Base-by-base conservation (phyloP, 2,329 filamentous ascomycete genomes). In the Cladosporium sp. region DNA sequence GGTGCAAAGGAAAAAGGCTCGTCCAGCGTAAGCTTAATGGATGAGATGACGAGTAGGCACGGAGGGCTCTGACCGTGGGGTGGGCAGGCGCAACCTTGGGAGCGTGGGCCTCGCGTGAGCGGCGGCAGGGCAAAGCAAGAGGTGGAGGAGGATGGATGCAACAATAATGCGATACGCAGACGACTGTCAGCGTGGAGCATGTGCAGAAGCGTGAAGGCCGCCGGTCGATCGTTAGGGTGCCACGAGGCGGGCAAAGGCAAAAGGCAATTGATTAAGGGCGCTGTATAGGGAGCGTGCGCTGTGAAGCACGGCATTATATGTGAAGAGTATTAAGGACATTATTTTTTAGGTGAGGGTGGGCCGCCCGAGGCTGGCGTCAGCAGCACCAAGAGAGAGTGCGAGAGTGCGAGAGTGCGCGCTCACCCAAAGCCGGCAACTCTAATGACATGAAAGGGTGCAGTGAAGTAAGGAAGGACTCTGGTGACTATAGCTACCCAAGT, bases 1-100 rank as follows among this genome's bases (percentile, higher is more conserved):
- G 32, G 32, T 36, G 13, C 45, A 32, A 47, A 48, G 45, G 51
- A 41, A 48, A 48, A 48, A 36, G 32, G 32, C 32, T 36, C 32
- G 32, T 36, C 32, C 13, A 36, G 32, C 13, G 32, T 36, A n/a
- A 36, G 32, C 32, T 36, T 36, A 36, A 36, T 36, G 32, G 32
- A 17, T 7, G 38, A 18, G 43, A 36, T 24, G 43, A 38, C 24
- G 37, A 36, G 45, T 37, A 48, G 27, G 45, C 24, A 48, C 45
- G 37, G 27, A 27, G 43, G 17, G 19, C 18, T 20, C 18, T 13
- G 13, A 18, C 17, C 17, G 30, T 8, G 40, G 22, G 43, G 36
- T 4, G 40, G 30, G 20, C 19, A 48, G 45, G 38, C 37, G 45
- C 45, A 41, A 48, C 44, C 30, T 29, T 40, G 11, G 36, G 6